Percentiles rank a stretch among this genome's conserved stretches.
phyloP scores from a whole-genome alignment of 176 grass and related monocot genomes.

The Oryza officinalis region DNA sequence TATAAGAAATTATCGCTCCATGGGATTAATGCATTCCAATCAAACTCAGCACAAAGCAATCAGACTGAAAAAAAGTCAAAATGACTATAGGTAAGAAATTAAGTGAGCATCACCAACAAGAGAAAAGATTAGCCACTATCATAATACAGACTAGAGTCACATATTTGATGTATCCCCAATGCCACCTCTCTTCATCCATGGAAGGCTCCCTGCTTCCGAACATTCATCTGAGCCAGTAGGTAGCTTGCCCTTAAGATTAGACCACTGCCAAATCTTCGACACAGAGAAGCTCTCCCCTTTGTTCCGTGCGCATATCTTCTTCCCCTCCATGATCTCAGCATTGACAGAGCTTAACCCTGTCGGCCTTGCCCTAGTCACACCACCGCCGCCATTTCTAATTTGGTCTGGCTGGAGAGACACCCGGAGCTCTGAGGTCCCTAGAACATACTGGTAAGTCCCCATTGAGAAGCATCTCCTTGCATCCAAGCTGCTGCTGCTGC shows the following conservation, averaged over 20 bases:
- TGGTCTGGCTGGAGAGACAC: slow-evolving; percentile 56
- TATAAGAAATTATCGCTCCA: slow-evolving; percentile 27
- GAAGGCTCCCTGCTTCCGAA: slow-evolving; percentile 53
- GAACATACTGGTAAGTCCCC: slow-evolving; percentile 90
- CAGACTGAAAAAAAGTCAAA: slow-evolving; percentile 29
- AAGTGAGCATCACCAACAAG: slow-evolving; percentile 31
- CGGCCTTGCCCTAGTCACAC: slow-evolving; percentile 32
- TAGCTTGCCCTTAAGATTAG: slow-evolving; percentile 68
- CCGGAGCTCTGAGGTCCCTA: slow-evolving; percentile 65
- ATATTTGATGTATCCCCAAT: slow-evolving; percentile 42
- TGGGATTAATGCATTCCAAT: slow-evolving; percentile 40
- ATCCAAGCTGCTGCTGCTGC: slow-evolving; percentile 88
- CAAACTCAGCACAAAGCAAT: slow-evolving; percentile 40
- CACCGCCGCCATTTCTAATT: slow-evolving; percentile 31
- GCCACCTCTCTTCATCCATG: slow-evolving; percentile 59
- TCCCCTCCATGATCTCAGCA: slow-evolving; percentile 64
- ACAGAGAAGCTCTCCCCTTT: slow-evolving; percentile 91
- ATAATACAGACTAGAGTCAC: slow-evolving; percentile 39
- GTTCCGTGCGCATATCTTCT: slow-evolving; percentile 59
- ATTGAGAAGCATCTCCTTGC: slow-evolving; percentile 92
- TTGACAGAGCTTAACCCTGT: slow-evolving; percentile 42
- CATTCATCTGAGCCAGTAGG: slow-evolving; percentile 54
- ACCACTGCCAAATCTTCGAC: slow-evolving; percentile 94
- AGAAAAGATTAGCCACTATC: slow-evolving; percentile 44
- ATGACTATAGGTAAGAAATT: slow-evolving; percentile 49